Conservation (phyloP, 352 stramenopile species). For the Globisporangium nodosum region DNA sequence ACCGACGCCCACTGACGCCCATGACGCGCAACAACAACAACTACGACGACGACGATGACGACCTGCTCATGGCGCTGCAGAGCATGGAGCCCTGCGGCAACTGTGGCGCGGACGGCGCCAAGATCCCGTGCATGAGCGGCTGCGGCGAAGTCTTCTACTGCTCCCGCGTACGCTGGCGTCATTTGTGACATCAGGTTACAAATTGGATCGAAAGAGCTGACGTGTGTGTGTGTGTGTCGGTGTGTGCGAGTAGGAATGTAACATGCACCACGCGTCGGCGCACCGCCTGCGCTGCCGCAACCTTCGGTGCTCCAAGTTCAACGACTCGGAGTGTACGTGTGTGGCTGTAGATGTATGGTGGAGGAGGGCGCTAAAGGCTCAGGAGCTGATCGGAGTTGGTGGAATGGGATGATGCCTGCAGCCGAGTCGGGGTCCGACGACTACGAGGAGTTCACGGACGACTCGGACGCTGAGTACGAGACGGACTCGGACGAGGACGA, state of each 20-base stretch:
- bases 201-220: not conserved
- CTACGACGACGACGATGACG: constrained; percentile 84
- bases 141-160: constrained; percentile 87
- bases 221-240: not conserved
- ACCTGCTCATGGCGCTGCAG: constrained; percentile 79
- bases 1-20: too few species aligned
- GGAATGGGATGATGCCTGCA: constrained; percentile 8
- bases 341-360: not conserved
- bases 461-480: constrained; percentile 67
- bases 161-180: constrained; percentile 40
- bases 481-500: constrained; percentile 51
- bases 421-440: constrained; percentile 74
- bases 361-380: not conserved
- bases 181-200: not conserved
- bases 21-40: constrained; percentile 61
- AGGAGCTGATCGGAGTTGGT: too few species aligned
- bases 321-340: constrained; percentile 80
- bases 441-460: constrained; percentile 43
- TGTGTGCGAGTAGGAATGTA: constrained; percentile 52
- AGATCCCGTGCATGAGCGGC: constrained; percentile 84
- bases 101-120: constrained; percentile 71
- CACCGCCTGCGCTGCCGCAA: constrained; percentile 83
- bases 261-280: constrained; percentile 84
- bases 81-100: constrained; percentile 85
- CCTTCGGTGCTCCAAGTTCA: constrained; percentile 85